phyloP scores from a whole-genome alignment of 768 basidiomycete genomes.

The Serendipita sp. region DNA sequence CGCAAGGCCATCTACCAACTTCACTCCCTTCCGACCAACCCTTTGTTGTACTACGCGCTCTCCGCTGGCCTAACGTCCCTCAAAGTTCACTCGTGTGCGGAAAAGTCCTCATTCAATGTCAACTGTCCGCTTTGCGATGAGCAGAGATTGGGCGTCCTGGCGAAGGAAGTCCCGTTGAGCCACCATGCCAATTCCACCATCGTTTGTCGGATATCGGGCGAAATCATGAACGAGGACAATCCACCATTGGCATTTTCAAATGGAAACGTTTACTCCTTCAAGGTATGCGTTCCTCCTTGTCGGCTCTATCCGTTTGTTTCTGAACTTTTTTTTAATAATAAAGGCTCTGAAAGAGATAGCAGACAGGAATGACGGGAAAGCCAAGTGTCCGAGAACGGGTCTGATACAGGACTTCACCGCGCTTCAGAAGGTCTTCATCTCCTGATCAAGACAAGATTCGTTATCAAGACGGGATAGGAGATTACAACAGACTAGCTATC shows the following conservation, averaged over 20 bases:
- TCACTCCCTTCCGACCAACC: slow-evolving; percentile 75
- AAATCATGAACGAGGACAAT: slow-evolving; percentile 91
- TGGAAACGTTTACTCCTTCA: slow-evolving; percentile 84
- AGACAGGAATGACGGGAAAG: slow-evolving; percentile 53
- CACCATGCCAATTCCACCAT: slow-evolving; percentile 95
- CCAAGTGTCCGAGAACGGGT: slow-evolving; percentile 72
- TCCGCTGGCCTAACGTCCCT: slow-evolving; percentile 86
- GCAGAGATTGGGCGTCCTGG: slow-evolving; percentile 56
- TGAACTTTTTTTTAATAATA: no score
- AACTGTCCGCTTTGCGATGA: slow-evolving; percentile 87
- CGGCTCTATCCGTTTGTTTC: no score
- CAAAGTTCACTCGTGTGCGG: slow-evolving; percentile 70
- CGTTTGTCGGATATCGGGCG: slow-evolving; percentile 79
- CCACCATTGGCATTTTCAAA: slow-evolving; percentile 84
- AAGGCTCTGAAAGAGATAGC: slow-evolving; percentile 86
- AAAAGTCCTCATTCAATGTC: slow-evolving; percentile 40
- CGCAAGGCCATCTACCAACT: slow-evolving; percentile 74
- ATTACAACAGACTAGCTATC: no score
- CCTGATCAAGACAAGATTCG: slow-evolving; percentile 31
- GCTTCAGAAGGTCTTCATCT: slow-evolving; percentile 82
- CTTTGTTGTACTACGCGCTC: slow-evolving; percentile 71
- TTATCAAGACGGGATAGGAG: no score
- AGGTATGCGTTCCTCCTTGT: slow-evolving; percentile 39
- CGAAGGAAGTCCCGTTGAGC: slow-evolving; percentile 73
- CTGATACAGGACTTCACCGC: slow-evolving; percentile 45